These are phyloP conservation scores for Pistacia atlantica DNA, from an alignment of 345 rosid species.

Conservation along the genomic window DNA sequence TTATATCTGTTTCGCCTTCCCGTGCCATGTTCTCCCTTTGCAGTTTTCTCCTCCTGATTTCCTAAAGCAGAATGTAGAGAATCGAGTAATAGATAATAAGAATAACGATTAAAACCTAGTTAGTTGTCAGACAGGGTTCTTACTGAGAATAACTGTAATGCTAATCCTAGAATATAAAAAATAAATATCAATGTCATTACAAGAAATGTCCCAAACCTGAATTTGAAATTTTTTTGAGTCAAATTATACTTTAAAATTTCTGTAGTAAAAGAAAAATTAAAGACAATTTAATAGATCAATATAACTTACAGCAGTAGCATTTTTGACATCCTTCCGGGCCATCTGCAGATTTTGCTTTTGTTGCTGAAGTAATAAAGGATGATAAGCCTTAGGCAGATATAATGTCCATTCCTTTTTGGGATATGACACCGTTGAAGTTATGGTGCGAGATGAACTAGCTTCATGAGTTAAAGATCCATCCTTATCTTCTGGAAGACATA, in stretches of 20 bases:
- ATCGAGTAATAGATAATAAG: not conserved
- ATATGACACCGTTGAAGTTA: constrained; percentile 33
- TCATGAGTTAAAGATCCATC: constrained; percentile 31
- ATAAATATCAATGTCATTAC: not conserved
- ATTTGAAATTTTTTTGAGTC: constrained; percentile 7
- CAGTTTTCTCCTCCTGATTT: constrained; percentile 45
- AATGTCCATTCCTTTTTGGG: constrained; percentile 62
- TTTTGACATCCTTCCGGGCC: constrained; percentile 47
- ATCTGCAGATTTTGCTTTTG: constrained; percentile 61
- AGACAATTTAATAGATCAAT: not conserved
- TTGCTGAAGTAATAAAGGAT: constrained; percentile 86
- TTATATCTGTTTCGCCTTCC: constrained; percentile 30
- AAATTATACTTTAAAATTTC: not conserved
- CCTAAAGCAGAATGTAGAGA: constrained; percentile 28
- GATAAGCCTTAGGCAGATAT: constrained; percentile 80
- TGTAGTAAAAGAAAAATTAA: not conserved
- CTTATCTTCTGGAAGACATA: constrained; percentile 57
- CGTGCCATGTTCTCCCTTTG: constrained; percentile 26
- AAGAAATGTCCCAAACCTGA: not conserved
- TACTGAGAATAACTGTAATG: not conserved
- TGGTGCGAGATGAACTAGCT: constrained; percentile 30
- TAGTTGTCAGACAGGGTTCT: not conserved
- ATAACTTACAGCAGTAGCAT: constrained; percentile 58
- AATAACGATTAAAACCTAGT: not conserved
- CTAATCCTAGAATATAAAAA: constrained; percentile 6